Conservation (phyloP, 2,329 filamentous ascomycete genomes). For the Talaromyces amestolkiae region DNA sequence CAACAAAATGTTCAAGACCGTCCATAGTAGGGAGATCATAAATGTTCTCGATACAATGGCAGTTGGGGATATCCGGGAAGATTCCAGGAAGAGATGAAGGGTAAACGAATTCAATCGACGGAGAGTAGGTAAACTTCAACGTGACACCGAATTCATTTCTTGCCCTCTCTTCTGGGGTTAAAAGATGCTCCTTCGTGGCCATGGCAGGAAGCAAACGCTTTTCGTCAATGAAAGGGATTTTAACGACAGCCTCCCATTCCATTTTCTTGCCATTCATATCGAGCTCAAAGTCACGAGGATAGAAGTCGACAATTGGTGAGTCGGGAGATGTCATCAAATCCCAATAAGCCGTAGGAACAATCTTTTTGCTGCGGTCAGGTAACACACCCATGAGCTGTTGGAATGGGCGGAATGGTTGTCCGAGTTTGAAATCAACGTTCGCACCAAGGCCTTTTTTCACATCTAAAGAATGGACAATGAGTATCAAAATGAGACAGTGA, state of each 20-base stretch:
- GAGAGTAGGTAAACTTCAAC: slow-evolving; percentile 85
- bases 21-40: slow-evolving; percentile 93
- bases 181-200: slow-evolving; percentile 73
- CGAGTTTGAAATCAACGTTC: slow-evolving; percentile 86
- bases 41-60: slow-evolving; percentile 91
- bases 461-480: slow-evolving; percentile 51
- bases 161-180: slow-evolving; percentile 74
- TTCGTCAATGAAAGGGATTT: slow-evolving; percentile 98
- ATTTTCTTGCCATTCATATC: slow-evolving; percentile 99
- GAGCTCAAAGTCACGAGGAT: slow-evolving; percentile 91
- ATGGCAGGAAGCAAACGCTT: slow-evolving; percentile 80
- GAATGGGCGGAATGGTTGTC: slow-evolving; percentile 90
- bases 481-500: background rate
- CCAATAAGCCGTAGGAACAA: slow-evolving; percentile 84
- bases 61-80: slow-evolving; percentile 83
- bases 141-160: slow-evolving; percentile 90
- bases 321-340: slow-evolving; percentile 86
- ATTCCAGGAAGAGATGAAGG: slow-evolving; percentile 83
- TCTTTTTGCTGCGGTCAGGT: slow-evolving; percentile 94
- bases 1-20: slow-evolving; percentile 79
- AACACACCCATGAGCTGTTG: slow-evolving; percentile 98
- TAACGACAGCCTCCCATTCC: slow-evolving; percentile 99
- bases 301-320: slow-evolving; percentile 96
- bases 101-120: slow-evolving; percentile 75
- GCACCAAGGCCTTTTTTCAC: slow-evolving; percentile 83